These are phyloP conservation scores for Erysimum cheiranthoides DNA, from an alignment of 345 rosid species.

Conservation along the genomic window DNA sequence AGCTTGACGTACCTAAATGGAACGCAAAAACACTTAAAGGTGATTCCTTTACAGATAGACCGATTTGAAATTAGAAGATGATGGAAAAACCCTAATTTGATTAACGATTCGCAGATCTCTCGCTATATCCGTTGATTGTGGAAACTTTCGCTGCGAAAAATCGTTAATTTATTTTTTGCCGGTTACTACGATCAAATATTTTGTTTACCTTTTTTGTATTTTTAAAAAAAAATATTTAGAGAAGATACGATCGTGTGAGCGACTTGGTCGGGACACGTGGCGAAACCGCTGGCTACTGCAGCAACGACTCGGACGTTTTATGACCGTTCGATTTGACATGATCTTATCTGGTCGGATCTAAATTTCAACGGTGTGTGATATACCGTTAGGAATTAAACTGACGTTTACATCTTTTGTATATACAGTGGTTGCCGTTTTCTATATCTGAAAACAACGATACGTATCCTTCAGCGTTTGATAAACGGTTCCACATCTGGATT, in stretches of 20 bases:
- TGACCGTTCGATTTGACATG: constrained; percentile 38
- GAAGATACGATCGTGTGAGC: constrained; percentile 40
- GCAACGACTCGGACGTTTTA: constrained; percentile 21
- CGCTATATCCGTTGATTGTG: constrained; percentile 33
- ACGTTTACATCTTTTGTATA: constrained; percentile 20
- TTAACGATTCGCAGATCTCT: constrained; percentile 46
- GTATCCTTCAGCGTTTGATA: not conserved
- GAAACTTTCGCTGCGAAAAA: constrained; percentile 30
- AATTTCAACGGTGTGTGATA: constrained; percentile 29
- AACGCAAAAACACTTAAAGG: constrained; percentile 26
- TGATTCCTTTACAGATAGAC: constrained; percentile 44
- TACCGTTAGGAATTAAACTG: constrained; percentile 4
- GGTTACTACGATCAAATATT: constrained; percentile 2
- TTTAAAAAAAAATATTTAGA: no score
- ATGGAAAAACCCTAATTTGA: constrained; percentile 50
- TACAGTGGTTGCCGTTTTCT: constrained; percentile 27
- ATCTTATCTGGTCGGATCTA: constrained; percentile 41
- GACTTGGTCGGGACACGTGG: constrained; percentile 45
- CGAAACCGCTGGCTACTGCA: constrained; percentile 27
- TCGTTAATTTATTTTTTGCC: constrained; percentile 3
- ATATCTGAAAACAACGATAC: not conserved
- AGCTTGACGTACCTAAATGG: constrained; percentile 52
- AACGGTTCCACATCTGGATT: constrained; percentile 30
- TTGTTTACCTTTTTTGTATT: not conserved
- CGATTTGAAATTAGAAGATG: constrained; percentile 40